These are phyloP conservation scores for Amanita fuliginea DNA, from an alignment of 768 basidiomycete species.

Conservation along the genomic window DNA sequence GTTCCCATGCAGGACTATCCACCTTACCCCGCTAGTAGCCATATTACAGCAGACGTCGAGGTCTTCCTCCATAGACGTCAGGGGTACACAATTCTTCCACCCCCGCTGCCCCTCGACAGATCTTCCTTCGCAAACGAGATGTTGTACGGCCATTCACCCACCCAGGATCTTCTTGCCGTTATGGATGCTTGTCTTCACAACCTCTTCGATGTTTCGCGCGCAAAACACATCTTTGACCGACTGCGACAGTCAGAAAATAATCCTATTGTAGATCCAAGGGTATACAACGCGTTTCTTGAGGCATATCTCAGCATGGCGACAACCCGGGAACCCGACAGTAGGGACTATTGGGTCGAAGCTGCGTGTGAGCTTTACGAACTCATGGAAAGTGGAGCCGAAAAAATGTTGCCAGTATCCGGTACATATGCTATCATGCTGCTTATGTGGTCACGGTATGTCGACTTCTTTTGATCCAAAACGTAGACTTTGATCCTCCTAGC, in stretches of 20 bases:
- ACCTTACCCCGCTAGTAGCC: slow-evolving; percentile 13
- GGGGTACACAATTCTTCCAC: slow-evolving; percentile 50
- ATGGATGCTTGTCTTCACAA: slow-evolving; percentile 79
- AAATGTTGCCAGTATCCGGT: slow-evolving; percentile 35
- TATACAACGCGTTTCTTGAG: slow-evolving; percentile 61
- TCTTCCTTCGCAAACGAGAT: slow-evolving; percentile 28
- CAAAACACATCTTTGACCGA: slow-evolving; percentile 59
- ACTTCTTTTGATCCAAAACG: not conserved
- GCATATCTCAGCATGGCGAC: slow-evolving; percentile 54
- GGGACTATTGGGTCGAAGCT: slow-evolving; percentile 48
- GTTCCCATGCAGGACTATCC: slow-evolving; percentile 27
- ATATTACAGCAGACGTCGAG: slow-evolving; percentile 26
- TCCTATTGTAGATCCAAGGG: slow-evolving; percentile 26
- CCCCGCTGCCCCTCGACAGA: slow-evolving; percentile 47
- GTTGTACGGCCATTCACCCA: slow-evolving; percentile 54
- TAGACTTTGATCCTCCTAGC: slow-evolving; percentile 13
- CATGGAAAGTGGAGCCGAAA: slow-evolving; percentile 40
- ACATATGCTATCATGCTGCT: slow-evolving; percentile 67
- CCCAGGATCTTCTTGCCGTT: slow-evolving; percentile 62
- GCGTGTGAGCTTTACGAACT: slow-evolving; percentile 48
- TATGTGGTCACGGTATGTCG: slow-evolving; percentile 36
- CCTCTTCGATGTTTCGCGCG: slow-evolving; percentile 66
- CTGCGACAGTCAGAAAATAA: slow-evolving; percentile 30
- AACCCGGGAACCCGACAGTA: slow-evolving; percentile 29
- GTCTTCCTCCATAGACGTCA: slow-evolving; percentile 36